These are phyloP conservation scores for Fraxinus baroniana DNA, from an alignment of 305 asterid species.

Conservation along the genomic window DNA sequence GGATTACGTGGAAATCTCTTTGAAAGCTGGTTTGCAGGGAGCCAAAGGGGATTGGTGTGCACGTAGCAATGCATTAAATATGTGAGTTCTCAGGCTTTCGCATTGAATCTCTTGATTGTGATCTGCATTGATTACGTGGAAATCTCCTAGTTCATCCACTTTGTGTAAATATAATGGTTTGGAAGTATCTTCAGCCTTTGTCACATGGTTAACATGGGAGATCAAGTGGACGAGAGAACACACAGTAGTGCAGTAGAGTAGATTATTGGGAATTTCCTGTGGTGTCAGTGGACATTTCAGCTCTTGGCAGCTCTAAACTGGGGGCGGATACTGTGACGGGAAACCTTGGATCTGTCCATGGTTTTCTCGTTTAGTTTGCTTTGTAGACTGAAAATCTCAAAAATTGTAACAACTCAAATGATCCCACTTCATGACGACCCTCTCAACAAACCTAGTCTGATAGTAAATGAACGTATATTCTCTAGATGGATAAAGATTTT, in stretches of 20 bases:
- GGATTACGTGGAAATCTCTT: background rate
- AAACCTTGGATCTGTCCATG: background rate
- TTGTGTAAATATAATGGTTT: background rate
- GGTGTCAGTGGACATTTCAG: background rate
- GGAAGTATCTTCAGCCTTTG: background rate
- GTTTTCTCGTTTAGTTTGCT: background rate
- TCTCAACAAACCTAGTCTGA: background rate
- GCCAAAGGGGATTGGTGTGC: background rate
- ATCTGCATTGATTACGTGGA: background rate
- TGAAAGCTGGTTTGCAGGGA: background rate
- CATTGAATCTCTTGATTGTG: background rate
- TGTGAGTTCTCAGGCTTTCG: background rate
- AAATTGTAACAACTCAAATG: background rate
- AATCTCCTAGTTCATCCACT: background rate
- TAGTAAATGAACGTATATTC: background rate
- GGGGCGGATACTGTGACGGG: background rate
- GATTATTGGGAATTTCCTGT: background rate
- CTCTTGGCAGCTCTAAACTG: background rate
- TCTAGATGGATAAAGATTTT: background rate
- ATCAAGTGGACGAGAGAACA: background rate
- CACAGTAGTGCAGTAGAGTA: background rate
- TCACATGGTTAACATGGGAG: background rate
- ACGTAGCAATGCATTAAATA: background rate
- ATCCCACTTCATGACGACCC: background rate
- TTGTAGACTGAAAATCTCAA: background rate